Conservation (phyloP, 176 grass and related monocot species). For the Rhynchospora breviuscula region DNA sequence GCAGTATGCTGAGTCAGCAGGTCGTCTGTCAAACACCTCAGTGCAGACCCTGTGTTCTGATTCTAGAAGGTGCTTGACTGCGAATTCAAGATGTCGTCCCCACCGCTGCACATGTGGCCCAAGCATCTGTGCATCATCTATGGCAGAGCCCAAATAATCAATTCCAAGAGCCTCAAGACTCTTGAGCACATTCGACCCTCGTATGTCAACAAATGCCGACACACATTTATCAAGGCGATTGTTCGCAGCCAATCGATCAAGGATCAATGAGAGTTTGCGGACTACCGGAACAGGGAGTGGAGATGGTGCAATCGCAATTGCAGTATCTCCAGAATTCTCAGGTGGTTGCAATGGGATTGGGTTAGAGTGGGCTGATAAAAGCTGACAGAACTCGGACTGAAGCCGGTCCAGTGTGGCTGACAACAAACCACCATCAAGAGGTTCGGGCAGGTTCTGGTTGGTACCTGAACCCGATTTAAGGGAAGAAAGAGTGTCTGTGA, state of each 20-base stretch:
- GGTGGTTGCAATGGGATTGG: constrained; percentile 45
- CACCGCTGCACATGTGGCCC: constrained; percentile 39
- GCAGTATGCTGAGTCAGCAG: constrained; percentile 27
- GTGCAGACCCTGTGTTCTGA: constrained; percentile 48
- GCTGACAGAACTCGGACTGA: constrained; percentile 54
- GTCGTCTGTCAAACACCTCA: constrained; percentile 49
- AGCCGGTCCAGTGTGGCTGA: constrained; percentile 60
- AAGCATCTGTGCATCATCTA: constrained; percentile 34
- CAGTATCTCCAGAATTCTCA: background rate
- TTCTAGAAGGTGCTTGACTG: constrained; percentile 51
- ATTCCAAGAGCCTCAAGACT: constrained; percentile 43
- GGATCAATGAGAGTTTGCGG: constrained; percentile 55
- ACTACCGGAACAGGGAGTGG: constrained; percentile 42
- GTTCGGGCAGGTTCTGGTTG: background rate
- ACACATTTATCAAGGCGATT: constrained; percentile 28
- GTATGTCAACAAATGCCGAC: constrained; percentile 28
- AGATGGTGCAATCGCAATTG: constrained; percentile 17
- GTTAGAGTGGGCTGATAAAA: constrained; percentile 47
- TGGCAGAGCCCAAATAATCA: constrained; percentile 41
- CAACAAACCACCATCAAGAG: constrained; percentile 68
- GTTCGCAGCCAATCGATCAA: constrained; percentile 40
- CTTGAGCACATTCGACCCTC: constrained; percentile 42
- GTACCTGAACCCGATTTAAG: constrained; percentile 28
- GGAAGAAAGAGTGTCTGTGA: constrained; percentile 36
- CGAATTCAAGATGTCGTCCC: constrained; percentile 56